Base-by-base conservation (phyloP, 805 yeast species). In the Kazachstania psychrophila region DNA sequence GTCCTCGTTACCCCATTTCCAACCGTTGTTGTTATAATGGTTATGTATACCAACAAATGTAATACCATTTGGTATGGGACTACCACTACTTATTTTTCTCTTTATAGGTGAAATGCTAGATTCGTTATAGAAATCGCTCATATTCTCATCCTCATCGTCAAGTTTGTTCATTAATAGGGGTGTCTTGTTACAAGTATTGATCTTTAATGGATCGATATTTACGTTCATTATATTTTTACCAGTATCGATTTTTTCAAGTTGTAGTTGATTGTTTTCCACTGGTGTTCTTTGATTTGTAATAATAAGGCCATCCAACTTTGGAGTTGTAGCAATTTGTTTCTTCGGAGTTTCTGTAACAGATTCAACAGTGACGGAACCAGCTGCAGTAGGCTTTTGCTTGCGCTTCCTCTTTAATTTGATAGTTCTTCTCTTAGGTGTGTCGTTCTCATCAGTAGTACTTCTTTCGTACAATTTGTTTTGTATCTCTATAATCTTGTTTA, bases 391-490 rank as follows among this genome's bases (percentile, higher is more conserved):
- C 15, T 20, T 13, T 26, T 23, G 20, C 16, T 31, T 19, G 8
- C 27, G 28, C 17, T 29, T 25, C 34, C 31, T 28, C 10, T 41
- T 46, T 22, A 55, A 30, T 26, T 41, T 53, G 4, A 60, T 48
- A 20, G 49, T 55, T 35, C 64, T 50, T 43, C 61, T 52, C 36
- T 52, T 52, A n/a, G 58, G 51, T 23, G 41, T 43, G 11, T 40
- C 45, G 28, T 41, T 47, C 29, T 52, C 52, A 19, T 54, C 55
- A 22, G n/a, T 33, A 17, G 31, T 51, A 42, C 52, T 45, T 42
- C 61, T 47, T 38, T 56, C 58, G 35, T 48, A 56, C 13, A 60
- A 45, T 22, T 53, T 49, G 31, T 49, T 48, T 39, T 60, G 65
- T 30, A 60, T 52, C 4, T 44, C 38, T 2, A 61, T 51, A 19